phyloP scores from a whole-genome alignment of 352 stramenopile species.

The Ophiocytium majus region DNA sequence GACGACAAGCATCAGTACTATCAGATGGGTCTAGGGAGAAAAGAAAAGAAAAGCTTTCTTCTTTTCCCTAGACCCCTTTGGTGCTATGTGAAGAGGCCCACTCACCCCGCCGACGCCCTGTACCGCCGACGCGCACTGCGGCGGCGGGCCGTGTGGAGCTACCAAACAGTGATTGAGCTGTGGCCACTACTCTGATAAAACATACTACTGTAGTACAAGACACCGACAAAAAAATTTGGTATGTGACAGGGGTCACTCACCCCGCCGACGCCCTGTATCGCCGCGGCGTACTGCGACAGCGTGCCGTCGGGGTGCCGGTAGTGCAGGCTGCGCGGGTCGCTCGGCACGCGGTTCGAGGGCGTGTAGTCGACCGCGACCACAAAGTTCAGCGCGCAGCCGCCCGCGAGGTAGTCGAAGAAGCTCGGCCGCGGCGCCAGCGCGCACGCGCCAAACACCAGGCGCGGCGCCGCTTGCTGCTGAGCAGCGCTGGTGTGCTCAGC shows the following conservation, averaged over 20 bases:
- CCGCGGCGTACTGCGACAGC: constrained; percentile 46
- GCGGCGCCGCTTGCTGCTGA: not conserved
- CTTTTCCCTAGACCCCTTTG: too few relatives aligned
- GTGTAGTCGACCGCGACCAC: constrained; percentile 76
- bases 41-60: too few relatives aligned
- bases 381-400: constrained; percentile 77
- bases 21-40: too few relatives aligned
- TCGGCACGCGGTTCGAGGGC: constrained; percentile 66
- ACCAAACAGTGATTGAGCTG: too few relatives aligned
- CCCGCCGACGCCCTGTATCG: constrained; percentile 57
- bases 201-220: too few relatives aligned
- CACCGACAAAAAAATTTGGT: too few relatives aligned
- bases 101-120: constrained; percentile 61
- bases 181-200: too few relatives aligned
- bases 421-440: constrained; percentile 31
- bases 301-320: constrained; percentile 51
- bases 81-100: too few relatives aligned
- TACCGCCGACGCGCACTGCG: constrained; percentile 45
- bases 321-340: constrained; percentile 59
- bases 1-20: too few relatives aligned
- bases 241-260: too few relatives aligned
- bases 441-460: constrained; percentile 33
- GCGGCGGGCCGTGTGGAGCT: constrained; percentile 36
- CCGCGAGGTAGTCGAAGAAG: constrained; percentile 52
- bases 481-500: too few relatives aligned